Evolutionary conservation across 305 asterid genomes (phyloP), one percentile per base, ranked within the genome.

Genomic region (Plantago coronopus): DNA sequence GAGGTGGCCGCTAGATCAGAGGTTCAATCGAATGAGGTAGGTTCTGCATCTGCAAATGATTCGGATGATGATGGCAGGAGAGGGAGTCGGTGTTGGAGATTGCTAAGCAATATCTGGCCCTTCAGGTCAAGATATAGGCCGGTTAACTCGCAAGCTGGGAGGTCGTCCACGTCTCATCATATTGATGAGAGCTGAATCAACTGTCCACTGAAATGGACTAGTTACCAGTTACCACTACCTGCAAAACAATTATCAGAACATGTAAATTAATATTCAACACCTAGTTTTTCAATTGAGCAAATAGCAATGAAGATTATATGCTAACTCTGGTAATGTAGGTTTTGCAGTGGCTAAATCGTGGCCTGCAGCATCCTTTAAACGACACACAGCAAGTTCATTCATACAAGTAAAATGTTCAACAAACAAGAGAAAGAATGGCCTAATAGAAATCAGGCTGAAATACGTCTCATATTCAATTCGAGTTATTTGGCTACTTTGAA

Each of bases 91-190:
- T 75, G 85, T 78, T 70, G 69, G 69, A 72, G 93, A 73, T 74
- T 81, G 68, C 75, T 84, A 61, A 59, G 72, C 6, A 74, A 84
- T 27, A 27, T 81, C 25, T 84, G 91, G 94, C 95, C 89, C 15
- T 84, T 83, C 68, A 84, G 87, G 1, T 77, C 93, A 14, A 81
- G 91, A 68, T 75, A 76, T 43, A 77, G 85, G 48, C 70, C 64
- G 20, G 66, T 80, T 57, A 66, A 69, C 13, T 54, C 68, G 17
- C 71, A 67, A 16, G 54, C 43, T 37, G 43, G 62, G n/a, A 54
- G 67, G 46, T 5, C 67, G 11, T 37, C 56, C 48, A 7, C 65
- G 9, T 18, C 65, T 48, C 61, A 21, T 7, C 73, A n/a, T 61
- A 76, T 19, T 45, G 83, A 81, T 75, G 76, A 77, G 83, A 68